Evolutionary conservation across 176 grass and related monocot species (phyloP).

Genomic region (Saccharum officinarum): DNA sequence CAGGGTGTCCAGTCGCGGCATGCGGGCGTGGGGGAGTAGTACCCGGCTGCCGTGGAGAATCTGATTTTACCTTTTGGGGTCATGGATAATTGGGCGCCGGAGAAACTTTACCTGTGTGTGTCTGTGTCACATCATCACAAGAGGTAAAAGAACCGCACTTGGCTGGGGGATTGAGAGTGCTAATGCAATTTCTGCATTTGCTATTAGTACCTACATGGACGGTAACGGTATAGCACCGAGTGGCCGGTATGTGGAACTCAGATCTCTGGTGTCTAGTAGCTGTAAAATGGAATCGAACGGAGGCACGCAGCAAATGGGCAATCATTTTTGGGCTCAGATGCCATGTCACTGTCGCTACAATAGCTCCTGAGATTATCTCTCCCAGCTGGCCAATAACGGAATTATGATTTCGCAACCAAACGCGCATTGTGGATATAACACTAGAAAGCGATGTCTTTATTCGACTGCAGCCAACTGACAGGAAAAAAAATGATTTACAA

Average conservation of each 20-base stretch:
- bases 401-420: slow-evolving; percentile 1
- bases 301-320: neutral
- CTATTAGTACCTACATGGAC: no score
- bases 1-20: neutral
- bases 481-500: neutral
- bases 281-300: neutral
- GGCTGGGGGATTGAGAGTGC: no score
- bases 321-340: slow-evolving; percentile 21
- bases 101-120: no score
- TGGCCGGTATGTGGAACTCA: no score
- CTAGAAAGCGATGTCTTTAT: neutral
- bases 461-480: no score
- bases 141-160: neutral
- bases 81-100: neutral
- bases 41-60: slow-evolving; percentile 4
- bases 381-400: slow-evolving; percentile 2
- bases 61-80: neutral
- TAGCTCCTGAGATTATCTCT: slow-evolving; percentile 15
- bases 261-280: no score
- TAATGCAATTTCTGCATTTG: no score
- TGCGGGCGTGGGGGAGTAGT: neutral
- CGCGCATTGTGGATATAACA: neutral
- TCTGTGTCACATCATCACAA: neutral
- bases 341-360: slow-evolving; percentile 19
- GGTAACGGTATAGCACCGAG: no score